phyloP scores from a whole-genome alignment of 164 flowering plant genomes.

The Nymphaea colorata region DNA sequence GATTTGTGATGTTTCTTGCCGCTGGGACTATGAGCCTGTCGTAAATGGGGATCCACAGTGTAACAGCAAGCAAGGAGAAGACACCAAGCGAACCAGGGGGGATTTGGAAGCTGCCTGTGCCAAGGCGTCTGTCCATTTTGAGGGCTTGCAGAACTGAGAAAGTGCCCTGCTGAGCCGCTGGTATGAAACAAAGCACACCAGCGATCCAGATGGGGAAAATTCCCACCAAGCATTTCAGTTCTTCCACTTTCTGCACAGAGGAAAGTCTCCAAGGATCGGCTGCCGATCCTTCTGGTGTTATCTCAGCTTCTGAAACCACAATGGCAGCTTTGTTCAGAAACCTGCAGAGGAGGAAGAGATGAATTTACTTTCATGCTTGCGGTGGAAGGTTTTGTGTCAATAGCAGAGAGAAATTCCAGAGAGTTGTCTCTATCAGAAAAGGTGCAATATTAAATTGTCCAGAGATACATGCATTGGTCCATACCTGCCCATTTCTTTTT shows the following conservation, averaged over 20 bases:
- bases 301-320: constrained; percentile 58
- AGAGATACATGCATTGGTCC: no score
- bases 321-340: constrained; percentile 52
- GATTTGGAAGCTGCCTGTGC: constrained; percentile 39
- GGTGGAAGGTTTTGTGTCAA: no score
- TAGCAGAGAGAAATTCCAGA: no score
- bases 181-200: constrained; percentile 36
- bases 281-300: constrained; percentile 29
- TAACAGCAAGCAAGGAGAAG: constrained; percentile 44
- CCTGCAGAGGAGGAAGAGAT: constrained; percentile 18
- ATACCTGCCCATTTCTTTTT: no score
- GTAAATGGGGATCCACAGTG: constrained; percentile 51
- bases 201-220: constrained; percentile 43
- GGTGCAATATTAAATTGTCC: no score
- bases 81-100: constrained; percentile 47
- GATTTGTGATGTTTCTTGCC: constrained; percentile 29
- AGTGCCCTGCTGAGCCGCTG: constrained; percentile 54
- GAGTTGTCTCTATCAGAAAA: no score
- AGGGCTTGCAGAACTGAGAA: constrained; percentile 54
- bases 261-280: constrained; percentile 34
- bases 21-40: constrained; percentile 48
- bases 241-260: constrained; percentile 45
- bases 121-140: constrained; percentile 59
- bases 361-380: background rate
- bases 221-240: constrained; percentile 35